Percentiles rank a stretch among this genome's conserved stretches.
Conservation (phyloP, 2,329 filamentous ascomycete species). For the Trichoderma polysporum region DNA sequence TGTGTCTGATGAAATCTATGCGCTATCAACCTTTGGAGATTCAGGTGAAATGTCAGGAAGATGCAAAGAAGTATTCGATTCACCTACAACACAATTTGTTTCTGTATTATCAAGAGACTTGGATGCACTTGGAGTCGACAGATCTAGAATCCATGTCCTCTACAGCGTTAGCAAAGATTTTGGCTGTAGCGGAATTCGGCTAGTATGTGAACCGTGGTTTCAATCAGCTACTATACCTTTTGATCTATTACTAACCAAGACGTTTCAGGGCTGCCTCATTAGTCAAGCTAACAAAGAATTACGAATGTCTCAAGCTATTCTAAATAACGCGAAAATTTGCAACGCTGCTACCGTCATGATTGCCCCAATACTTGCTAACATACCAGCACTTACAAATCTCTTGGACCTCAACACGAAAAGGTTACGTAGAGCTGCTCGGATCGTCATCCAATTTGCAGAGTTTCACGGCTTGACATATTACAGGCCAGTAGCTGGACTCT, state of each 20-base stretch:
- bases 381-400: not conserved
- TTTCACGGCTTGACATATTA: constrained; percentile 16
- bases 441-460: constrained; percentile 11
- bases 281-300: constrained; percentile 13
- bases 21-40: constrained; percentile 12
- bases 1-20: constrained; percentile 18
- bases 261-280: constrained; percentile 8
- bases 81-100: not conserved
- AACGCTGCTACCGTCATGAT: constrained; percentile 13
- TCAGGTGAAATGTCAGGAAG: not conserved
- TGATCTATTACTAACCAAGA: not conserved
- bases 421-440: not conserved
- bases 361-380: not conserved
- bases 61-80: not conserved
- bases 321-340: constrained; percentile 18
- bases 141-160: constrained; percentile 8
- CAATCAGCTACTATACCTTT: too few species aligned
- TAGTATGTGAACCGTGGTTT: not conserved
- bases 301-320: constrained; percentile 15
- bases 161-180: constrained; percentile 20
- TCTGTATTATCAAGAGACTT: constrained; percentile 15
- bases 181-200: constrained; percentile 15
- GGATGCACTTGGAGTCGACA: not conserved
- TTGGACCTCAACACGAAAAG: not conserved
- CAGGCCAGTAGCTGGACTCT: constrained; percentile 16